Base-by-base conservation (phyloP, 2,329 filamentous ascomycete species). In the Didymella segeticola region DNA sequence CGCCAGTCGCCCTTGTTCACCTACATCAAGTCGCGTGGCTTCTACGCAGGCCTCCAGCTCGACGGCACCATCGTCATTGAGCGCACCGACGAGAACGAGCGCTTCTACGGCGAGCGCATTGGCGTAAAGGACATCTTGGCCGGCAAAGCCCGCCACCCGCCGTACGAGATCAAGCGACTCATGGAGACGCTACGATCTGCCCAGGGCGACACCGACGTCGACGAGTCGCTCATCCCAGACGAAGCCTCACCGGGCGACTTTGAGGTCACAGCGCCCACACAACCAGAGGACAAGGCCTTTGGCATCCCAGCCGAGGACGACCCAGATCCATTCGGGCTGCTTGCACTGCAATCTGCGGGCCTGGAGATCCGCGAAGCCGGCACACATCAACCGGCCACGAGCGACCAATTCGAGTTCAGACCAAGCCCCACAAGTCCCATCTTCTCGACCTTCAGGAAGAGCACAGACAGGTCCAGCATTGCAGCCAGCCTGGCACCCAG, bases 321-420 rank as follows among this genome's bases (percentile, higher is more conserved):
- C 64, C 92, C 93, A 0, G 93, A 98, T 71, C 93, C 93, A 0
- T 98, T 90, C 69, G 93, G 93, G 20, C 89, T 97, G 22, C 83
- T 93, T 60, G 93, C 93, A 7, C 78, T 98, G n/a, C 91, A 96
- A 70, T 88, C 91, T 79, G 90, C 92, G 56, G 93, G 93, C 2
- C 79, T 97, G 50, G 90, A 93, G 64, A 95, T 98, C 61, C 85
- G 90, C 46, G 93, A 97, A 77, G 93, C 93, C n/a, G 92, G 91
- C 27, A 89, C 88, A 2, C 85, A 86, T 43, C 80, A 85, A 47
- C 82, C 91, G 49, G 91, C 92, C 2, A 81, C 84, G 20, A 91
- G 88, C 77, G 91, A 88, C 53, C 85, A 89, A 62, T 96, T 97
- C 72, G 90, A 93, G 68, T 95, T 90, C 74, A 86, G 86, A 61